Conservation (phyloP, 345 rosid species). For the Limnanthes douglasii region DNA sequence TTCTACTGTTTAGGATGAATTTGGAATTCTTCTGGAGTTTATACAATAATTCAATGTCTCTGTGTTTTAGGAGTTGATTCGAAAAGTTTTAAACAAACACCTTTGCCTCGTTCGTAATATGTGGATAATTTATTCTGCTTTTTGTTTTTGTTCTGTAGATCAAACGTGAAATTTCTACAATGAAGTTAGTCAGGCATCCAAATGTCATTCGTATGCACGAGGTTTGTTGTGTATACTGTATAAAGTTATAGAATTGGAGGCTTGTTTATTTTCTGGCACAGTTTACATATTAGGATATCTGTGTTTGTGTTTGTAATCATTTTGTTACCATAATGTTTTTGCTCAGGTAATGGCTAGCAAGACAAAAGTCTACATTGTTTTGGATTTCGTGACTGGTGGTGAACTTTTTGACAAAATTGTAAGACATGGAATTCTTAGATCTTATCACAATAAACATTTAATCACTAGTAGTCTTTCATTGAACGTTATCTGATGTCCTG, state of each 20-base stretch:
- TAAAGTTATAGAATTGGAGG: too few relatives aligned
- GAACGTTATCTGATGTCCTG: too few relatives aligned
- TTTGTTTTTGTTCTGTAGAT: slow-evolving; percentile 30
- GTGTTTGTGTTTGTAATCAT: slow-evolving; percentile 6
- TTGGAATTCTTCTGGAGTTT: too few relatives aligned
- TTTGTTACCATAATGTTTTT: slow-evolving; percentile 9
- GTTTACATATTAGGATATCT: too few relatives aligned
- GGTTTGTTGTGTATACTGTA: slow-evolving; percentile 38
- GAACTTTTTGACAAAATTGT: slow-evolving; percentile 98
- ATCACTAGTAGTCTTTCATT: too few relatives aligned
- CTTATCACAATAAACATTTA: too few relatives aligned
- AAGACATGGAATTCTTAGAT: slow-evolving; percentile 22
- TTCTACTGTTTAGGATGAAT: too few relatives aligned
- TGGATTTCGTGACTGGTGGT: slow-evolving; percentile 93
- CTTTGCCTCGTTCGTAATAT: too few relatives aligned
- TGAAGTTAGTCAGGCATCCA: slow-evolving; percentile 88
- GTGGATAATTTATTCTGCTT: not conserved
- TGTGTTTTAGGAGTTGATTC: too few relatives aligned
- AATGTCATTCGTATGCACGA: slow-evolving; percentile 93
- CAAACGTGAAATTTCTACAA: slow-evolving; percentile 88
- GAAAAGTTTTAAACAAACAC: too few relatives aligned
- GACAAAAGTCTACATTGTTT: slow-evolving; percentile 79
- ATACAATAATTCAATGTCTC: not conserved
- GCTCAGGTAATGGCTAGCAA: slow-evolving; percentile 98
- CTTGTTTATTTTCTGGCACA: too few relatives aligned